Conservation (phyloP, 2,329 filamentous ascomycete species). For the Arthrinium phaeospermum region DNA sequence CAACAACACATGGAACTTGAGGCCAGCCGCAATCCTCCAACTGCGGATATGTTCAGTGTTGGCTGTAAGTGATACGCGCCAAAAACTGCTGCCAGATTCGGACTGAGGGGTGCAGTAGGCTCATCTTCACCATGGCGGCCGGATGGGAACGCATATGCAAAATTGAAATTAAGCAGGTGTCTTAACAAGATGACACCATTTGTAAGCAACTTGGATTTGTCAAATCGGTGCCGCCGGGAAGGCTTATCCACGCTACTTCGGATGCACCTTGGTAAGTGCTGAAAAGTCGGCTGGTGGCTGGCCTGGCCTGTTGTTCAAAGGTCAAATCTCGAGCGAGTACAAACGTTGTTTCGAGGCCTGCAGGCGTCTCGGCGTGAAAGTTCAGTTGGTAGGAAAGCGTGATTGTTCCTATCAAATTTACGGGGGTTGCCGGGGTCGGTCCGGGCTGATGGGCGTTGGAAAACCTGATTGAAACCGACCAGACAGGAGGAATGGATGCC, state of each 20-base stretch:
- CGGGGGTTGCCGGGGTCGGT: no score
- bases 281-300: not conserved
- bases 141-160: not conserved
- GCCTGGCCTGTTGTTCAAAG: not conserved
- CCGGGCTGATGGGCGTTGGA: no score
- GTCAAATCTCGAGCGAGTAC: not conserved
- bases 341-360: no score
- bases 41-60: not conserved
- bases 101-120: not conserved
- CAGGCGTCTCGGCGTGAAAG: not conserved
- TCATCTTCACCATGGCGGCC: not conserved
- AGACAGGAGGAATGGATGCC: not conserved
- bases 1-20: not conserved
- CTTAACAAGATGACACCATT: not conserved
- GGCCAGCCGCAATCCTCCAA: not conserved
- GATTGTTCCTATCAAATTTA: not conserved
- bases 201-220: not conserved
- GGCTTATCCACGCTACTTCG: not conserved
- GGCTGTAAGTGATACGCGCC: not conserved
- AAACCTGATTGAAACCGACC: not conserved
- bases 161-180: not conserved
- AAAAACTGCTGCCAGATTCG: not conserved
- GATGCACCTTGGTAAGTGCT: not conserved
- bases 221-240: not conserved
- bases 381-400: not conserved